A percentile compares a stretch with the other conserved stretches of the same genome.
These are phyloP conservation scores for Flaveria linearis DNA, from an alignment of 129 eudicot species.

Conservation along the genomic window DNA sequence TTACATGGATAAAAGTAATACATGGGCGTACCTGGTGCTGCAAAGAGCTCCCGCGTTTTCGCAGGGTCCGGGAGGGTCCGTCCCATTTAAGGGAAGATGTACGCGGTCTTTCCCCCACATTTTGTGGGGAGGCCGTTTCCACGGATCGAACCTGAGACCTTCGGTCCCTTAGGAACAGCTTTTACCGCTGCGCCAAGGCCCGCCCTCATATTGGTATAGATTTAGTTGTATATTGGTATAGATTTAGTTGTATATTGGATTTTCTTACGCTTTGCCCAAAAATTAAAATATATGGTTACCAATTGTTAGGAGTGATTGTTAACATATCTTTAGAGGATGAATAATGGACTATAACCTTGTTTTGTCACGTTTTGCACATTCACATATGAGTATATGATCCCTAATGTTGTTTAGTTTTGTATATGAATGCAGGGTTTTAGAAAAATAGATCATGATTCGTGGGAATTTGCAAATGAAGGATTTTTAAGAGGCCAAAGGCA, in stretches of 20 bases:
- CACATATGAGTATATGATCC: slow-evolving; percentile 7
- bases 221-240: background rate
- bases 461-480: slow-evolving; percentile 95
- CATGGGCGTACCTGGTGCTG: no score
- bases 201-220: no score
- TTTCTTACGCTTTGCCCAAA: background rate
- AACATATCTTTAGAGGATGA: background rate
- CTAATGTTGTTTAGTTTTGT: slow-evolving; percentile 27
- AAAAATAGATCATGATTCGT: slow-evolving; percentile 85
- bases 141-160: no score
- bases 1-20: background rate
- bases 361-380: slow-evolving; percentile 13
- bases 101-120: no score
- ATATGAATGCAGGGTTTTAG: slow-evolving; percentile 78
- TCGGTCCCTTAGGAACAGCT: no score
- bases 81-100: no score
- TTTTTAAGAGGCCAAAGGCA: slow-evolving; percentile 76
- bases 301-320: background rate
- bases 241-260: background rate
- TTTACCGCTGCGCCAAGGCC: no score
- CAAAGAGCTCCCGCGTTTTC: no score
- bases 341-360: background rate
- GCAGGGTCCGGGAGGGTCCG: no score
- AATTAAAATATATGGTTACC: background rate
- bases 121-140: no score